Evolutionary conservation across 345 rosid species (phyloP).

Genomic region (Corchorus olitorius): DNA sequence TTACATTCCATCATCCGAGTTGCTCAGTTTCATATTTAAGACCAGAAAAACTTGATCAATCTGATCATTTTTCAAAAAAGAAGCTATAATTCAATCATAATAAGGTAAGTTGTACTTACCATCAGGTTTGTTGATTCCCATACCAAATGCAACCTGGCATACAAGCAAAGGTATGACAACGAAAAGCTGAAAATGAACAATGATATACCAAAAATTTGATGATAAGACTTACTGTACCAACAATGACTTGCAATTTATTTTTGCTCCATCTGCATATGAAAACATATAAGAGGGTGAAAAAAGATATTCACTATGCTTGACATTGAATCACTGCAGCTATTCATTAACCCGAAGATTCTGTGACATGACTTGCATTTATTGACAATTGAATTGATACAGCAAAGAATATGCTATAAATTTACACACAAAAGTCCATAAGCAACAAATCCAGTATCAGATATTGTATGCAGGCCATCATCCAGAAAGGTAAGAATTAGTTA

Average conservation of each 20-base stretch:
- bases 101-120: conserved; percentile 50
- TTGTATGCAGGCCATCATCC: no score
- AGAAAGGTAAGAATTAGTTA: no score
- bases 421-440: no score
- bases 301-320: no score
- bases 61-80: not conserved
- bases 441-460: no score
- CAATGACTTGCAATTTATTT: conserved; percentile 90
- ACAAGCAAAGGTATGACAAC: conserved; percentile 23
- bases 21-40: no score
- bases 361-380: no score
- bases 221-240: conserved; percentile 81
- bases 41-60: no score
- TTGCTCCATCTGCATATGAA: conserved; percentile 81
- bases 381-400: no score
- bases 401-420: not conserved
- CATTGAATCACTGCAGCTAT: no score
- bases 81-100: not conserved
- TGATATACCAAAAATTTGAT: conserved; percentile 8
- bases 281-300: conserved; percentile 14
- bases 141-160: conserved; percentile 94
- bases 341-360: no score
- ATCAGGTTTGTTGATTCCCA: conserved; percentile 99
- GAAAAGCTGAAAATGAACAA: conserved; percentile 16
- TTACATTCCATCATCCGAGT: no score